phyloP scores from a whole-genome alignment of 805 yeast species.

The Isabelozyma gotoi region DNA sequence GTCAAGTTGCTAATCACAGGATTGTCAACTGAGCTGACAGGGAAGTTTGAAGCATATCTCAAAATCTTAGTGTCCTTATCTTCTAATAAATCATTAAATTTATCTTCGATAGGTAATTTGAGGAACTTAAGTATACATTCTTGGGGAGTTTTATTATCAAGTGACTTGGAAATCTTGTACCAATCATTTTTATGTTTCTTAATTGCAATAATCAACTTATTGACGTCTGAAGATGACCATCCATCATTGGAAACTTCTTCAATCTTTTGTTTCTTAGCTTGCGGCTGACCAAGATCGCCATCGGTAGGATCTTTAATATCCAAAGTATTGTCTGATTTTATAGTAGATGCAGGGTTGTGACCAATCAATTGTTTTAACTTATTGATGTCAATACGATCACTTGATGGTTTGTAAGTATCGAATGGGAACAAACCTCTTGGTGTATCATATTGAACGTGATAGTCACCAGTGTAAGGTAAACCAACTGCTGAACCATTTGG shows the following conservation, averaged over 20 bases:
- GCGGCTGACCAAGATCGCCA: conserved; percentile 10
- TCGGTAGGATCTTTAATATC: conserved; percentile 4
- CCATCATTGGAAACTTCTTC: conserved; percentile 18
- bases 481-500: conserved; percentile 43
- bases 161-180: conserved; percentile 69
- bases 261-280: conserved; percentile 23
- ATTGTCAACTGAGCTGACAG: conserved; percentile 82
- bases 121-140: conserved; percentile 80
- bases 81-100: conserved; percentile 48
- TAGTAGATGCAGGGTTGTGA: conserved; percentile 5
- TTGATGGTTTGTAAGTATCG: conserved; percentile 71
- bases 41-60: conserved; percentile 79
- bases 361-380: conserved; percentile 30
- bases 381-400: conserved; percentile 45
- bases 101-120: conserved; percentile 79
- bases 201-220: conserved; percentile 60
- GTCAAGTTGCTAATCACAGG: conserved; percentile 94
- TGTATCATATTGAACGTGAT: conserved; percentile 76
- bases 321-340: conserved; percentile 1
- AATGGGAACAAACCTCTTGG: conserved; percentile 93
- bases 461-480: conserved; percentile 76
- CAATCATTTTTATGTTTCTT: conserved; percentile 70
- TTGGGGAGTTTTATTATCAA: conserved; percentile 68
- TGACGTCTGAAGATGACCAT: conserved; percentile 71
- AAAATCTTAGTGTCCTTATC: conserved; percentile 65